Base-by-base conservation (phyloP, 257 asterid species). In the Verbena officinalis region DNA sequence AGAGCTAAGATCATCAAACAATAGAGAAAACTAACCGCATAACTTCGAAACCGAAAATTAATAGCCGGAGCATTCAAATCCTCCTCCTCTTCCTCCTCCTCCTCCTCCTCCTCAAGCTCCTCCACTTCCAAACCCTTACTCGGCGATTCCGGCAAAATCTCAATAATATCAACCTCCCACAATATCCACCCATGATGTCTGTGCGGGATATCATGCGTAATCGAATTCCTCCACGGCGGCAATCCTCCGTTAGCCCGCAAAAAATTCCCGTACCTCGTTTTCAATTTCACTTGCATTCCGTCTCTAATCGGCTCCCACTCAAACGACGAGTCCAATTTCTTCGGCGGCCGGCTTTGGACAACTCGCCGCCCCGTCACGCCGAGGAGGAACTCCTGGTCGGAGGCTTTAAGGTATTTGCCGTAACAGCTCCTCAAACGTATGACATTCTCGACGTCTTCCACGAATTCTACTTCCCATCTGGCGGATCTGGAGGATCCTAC, bases 181-280 rank as follows among this genome's bases (percentile, higher is more conserved):
- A 92, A 42, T 42, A 87, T 49, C 97, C 95, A 87, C 31, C 71
- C 90, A 1, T 58, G 91, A 34, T 88, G 97, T 7, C 83, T 60
- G 31, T 81, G 91, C 11, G 97, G 96, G 14, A 92, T 84, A 19
- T 89, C 98, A 50, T 92, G 98, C 0, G 98, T 85, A 43, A 92
- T 66, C 27, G 98, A 89, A 64, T 92, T 92, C 62, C 98, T 73
- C 97, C 96, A 92, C 2, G 98, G 98, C 6, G 97, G 98, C 73
- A 87, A 52, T 0, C 98, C 98, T 3, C 91, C 96, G 65, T 92
- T 92, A 1, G 97, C 97, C 0, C 98, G 83, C 46, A 92, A 67
- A 61, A 45, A 92, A 61, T 92, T 85, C 7, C 98, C 98, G 23
- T 90, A 92, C 52, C 95, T 71, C 0, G 95, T 73, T 62, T 84